A percentile compares a stretch with the other conserved stretches of the same genome.
phyloP scores from a whole-genome alignment of 768 basidiomycete species.

The Rhodotorula babjevae region DNA sequence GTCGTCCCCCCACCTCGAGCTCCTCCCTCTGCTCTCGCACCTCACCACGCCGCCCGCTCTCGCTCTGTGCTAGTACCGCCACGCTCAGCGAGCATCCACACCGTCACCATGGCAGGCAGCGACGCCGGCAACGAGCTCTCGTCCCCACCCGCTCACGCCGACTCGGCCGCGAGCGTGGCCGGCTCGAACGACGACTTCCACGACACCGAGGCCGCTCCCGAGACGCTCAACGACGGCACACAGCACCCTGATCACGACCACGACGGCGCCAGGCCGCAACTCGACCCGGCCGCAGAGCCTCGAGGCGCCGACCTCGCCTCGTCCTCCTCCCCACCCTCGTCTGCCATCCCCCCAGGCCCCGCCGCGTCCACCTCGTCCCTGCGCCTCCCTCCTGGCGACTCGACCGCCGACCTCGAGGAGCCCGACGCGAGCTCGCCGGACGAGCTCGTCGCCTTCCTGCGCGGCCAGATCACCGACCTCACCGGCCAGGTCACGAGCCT shows the following conservation, averaged over 20 bases:
- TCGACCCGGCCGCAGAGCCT: too few relatives aligned
- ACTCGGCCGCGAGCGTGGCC: neutral
- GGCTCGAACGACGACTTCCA: conserved; percentile 16
- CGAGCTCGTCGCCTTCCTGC: conserved; percentile 67
- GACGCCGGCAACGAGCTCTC: neutral
- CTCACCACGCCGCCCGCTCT: neutral
- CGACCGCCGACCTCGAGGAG: neutral
- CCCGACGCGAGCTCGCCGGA: neutral
- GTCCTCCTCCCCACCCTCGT: neutral
- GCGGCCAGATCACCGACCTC: conserved; percentile 75
- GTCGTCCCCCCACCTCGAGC: too few relatives aligned
- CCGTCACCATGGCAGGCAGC: neutral
- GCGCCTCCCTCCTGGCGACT: neutral
- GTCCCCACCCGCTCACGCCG: neutral
- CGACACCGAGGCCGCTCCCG: neutral
- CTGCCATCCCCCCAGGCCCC: neutral
- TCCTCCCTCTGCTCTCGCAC: too few relatives aligned
- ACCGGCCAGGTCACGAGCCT: conserved; percentile 84
- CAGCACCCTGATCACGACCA: neutral
- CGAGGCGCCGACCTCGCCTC: neutral
- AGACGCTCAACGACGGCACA: neutral
- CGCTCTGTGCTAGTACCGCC: neutral
- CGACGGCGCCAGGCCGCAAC: neutral
- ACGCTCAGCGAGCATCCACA: too few relatives aligned
- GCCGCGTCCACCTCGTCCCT: conserved; percentile 20